Evolutionary conservation across 495 filamentous ascomycete species (phyloP), one percentile per base, ranked within the genome.

Genomic region (Melanomma pulvis-pyrius): DNA sequence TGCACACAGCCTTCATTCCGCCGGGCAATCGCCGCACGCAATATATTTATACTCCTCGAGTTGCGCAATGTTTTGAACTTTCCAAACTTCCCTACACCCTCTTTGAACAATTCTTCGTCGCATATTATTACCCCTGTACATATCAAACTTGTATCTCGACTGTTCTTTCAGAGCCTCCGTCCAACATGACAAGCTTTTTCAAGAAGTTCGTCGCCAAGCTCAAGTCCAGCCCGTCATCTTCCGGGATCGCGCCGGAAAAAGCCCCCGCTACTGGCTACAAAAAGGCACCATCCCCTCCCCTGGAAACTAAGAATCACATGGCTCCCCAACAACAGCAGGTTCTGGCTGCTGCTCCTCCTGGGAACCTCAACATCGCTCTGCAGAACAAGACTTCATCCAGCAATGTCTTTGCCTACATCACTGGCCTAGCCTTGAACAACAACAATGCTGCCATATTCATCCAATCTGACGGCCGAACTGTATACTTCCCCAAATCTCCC

Each of bases 361-460:
- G 56, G 44, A 83, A 80, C 44, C 75, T 89, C 36, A 78, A 82
- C 22, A 81, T 92, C 65, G 82, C 79, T 19, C 75, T 92, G 22
- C 78, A 83, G 66, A 92, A 92, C 72, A 80, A 82, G 57, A 87
- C 86, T 17, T 75, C 76, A n/a, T 87, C 86, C 0, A 76, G 76
- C 65, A 82, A 76, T 26, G 84, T 87, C 24, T 90, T 84, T 71
- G 89, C 85, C n/a, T 90, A 89, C 68, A 82, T 92, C 65, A 91
- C 87, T 0, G 89, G 89, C 30, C 79, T 78, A 21, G 87, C 85
- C 32, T 75, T 89, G 48, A 83, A 88, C 72, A 82, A 84, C 21
- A 80, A 82, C 77, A 84, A 86, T 69, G 76, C 78, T 17, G 77
- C 86, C 2, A 82, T 87, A 55, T 78, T 92, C 22, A 79, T 92